Evolutionary conservation across 495 filamentous ascomycete species (phyloP).

Genomic region (Penicillium salamii): DNA sequence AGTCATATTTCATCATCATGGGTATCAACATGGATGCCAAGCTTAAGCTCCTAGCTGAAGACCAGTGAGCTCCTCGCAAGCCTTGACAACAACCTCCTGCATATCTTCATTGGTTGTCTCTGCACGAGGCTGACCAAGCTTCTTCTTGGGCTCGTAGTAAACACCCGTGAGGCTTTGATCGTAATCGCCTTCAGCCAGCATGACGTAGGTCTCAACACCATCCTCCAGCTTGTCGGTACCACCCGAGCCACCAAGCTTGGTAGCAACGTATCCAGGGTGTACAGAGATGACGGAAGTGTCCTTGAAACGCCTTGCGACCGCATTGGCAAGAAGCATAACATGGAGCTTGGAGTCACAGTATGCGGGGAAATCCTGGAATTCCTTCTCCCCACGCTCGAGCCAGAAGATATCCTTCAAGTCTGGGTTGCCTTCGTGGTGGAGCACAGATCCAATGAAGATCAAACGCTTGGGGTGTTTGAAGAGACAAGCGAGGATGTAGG

Average conservation of each 20-base stretch:
- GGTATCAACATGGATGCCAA: too few relatives aligned
- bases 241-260: slow-evolving; percentile 13
- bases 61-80: slow-evolving; percentile 15
- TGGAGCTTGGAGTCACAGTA: slow-evolving; percentile 24
- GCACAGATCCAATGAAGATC: slow-evolving; percentile 12
- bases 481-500: slow-evolving; percentile 19
- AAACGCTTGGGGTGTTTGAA: slow-evolving; percentile 15
- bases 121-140: slow-evolving; percentile 14
- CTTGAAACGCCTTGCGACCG: slow-evolving; percentile 12
- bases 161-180: slow-evolving; percentile 15
- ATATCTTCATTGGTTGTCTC: slow-evolving; percentile 6
- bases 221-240: slow-evolving; percentile 20
- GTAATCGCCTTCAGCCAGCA: slow-evolving; percentile 23
- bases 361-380: slow-evolving; percentile 17
- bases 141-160: slow-evolving; percentile 19
- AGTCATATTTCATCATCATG: too few relatives aligned
- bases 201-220: slow-evolving; percentile 23
- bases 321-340: slow-evolving; percentile 18
- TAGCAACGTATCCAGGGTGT: slow-evolving; percentile 17
- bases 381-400: slow-evolving; percentile 14
- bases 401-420: slow-evolving; percentile 19
- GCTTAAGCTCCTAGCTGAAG: slow-evolving; percentile 12
- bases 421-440: slow-evolving; percentile 14
- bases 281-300: slow-evolving; percentile 11
- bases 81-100: slow-evolving; percentile 15